Evolutionary conservation across 2,329 filamentous ascomycete genomes (phyloP), one percentile per base, ranked within the genome.

Genomic region (Trichoderma simmonsii): DNA sequence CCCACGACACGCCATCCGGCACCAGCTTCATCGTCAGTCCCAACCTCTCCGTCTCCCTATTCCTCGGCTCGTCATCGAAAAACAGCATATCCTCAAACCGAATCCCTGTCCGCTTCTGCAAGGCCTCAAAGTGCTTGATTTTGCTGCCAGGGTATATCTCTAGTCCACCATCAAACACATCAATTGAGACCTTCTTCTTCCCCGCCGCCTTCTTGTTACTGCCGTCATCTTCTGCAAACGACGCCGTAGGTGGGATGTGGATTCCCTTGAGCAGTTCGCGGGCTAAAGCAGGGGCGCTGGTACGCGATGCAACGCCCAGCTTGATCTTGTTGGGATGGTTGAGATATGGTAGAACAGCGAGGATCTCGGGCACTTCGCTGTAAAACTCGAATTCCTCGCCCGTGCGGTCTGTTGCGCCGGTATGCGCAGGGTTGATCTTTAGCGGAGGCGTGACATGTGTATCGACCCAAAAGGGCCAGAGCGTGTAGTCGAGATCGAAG

Each of bases 401-500:
- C 72, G 83, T 82, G 75, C 85, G 83, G 80, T 91, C 89, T 24
- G 83, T 82, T 69, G 82, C 84, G 74, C 81, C 81, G 73, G 78
- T 83, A 82, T 81, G 81, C 8, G 79, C 74, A 0, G 83, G 71
- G 69, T 85, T 83, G 7, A 85, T 77, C 75, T 87, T 87, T 21
- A 97, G 83, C 0, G 94, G 95, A 7, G 90, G 88, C 28, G 90
- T 89, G 77, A 96, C 92, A 82, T 98, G 95, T 4, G 94, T 97
- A 84, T 98, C 96, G 1, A 97, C 91, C 95, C 95, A 98, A 83
- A 98, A 98, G 5, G 95, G 94, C 96, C 95, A 98, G n/a, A 98
- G 87, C 0, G 96, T 98, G 86, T 98, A 98, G 86, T 98, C 95
- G 74, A 98, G 89, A 81, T 98, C 96, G 83, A 98, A 98, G 74